Percentiles rank a stretch among this genome's conserved stretches.
Evolutionary conservation across 192 early-diverging fungal genomes (phyloP).

Genomic region (Mortierella antarctica): DNA sequence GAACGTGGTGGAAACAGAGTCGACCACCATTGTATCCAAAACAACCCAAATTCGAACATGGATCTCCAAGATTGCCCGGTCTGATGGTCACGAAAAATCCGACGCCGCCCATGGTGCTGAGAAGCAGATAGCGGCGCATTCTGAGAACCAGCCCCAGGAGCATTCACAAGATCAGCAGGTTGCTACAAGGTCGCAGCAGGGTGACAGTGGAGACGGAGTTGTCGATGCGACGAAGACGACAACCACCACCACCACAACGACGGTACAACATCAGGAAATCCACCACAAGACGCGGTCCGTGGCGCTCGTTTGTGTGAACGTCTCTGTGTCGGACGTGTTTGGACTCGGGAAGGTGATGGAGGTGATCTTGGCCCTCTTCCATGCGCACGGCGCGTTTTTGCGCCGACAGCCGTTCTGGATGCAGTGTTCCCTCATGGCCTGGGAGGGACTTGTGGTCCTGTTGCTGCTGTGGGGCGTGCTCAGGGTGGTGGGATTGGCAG

Average conservation of each 20-base stretch:
- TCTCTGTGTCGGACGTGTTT: slow-evolving; percentile 32
- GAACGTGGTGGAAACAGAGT: slow-evolving; percentile 1
- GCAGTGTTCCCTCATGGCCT: slow-evolving; percentile 23
- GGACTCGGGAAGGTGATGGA: slow-evolving; percentile 39
- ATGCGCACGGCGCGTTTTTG: slow-evolving; percentile 44
- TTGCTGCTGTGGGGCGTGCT: slow-evolving; percentile 39
- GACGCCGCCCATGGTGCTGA: not conserved
- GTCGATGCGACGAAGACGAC: not conserved
- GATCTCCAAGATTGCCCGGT: slow-evolving; percentile 25
- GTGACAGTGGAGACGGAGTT: not conserved
- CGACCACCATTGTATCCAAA: slow-evolving; percentile 16
- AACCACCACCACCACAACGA: not conserved
- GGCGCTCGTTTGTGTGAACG: slow-evolving; percentile 31
- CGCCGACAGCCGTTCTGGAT: slow-evolving; percentile 42
- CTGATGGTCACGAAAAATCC: not conserved
- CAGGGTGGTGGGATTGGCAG: slow-evolving; percentile 37
- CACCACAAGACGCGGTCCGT: slow-evolving; percentile 37
- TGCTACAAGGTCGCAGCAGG: not conserved
- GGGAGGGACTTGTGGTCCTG: slow-evolving; percentile 32
- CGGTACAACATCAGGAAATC: slow-evolving; percentile 22
- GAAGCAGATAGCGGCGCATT: not conserved
- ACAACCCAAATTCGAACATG: slow-evolving; percentile 19
- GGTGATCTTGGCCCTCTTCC: slow-evolving; percentile 25
- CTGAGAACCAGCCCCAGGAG: not conserved
- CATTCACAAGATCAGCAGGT: not conserved